Evolutionary conservation across 768 basidiomycete genomes (phyloP).

Genomic region (Suillus weaverae): DNA sequence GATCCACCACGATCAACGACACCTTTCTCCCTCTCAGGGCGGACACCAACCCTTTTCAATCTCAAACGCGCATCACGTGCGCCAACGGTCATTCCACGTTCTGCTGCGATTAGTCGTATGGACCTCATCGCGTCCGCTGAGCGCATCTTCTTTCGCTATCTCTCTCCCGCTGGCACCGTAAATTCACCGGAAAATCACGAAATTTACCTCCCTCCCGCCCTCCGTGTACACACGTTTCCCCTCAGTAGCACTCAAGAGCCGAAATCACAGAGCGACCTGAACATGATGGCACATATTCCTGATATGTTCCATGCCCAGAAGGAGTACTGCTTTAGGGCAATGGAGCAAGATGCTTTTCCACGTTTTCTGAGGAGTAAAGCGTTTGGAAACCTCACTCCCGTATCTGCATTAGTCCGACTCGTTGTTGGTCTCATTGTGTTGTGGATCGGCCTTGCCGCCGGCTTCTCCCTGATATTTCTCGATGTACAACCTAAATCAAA

Average conservation of each 20-base stretch:
- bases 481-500: constrained; percentile 91
- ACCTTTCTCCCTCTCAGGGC: constrained; percentile 74
- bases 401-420: constrained; percentile 84
- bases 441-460: constrained; percentile 93
- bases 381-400: constrained; percentile 95
- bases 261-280: constrained; percentile 61
- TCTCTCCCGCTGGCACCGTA: constrained; percentile 75
- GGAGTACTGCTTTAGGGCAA: constrained; percentile 93
- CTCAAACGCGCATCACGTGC: constrained; percentile 80
- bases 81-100: constrained; percentile 92
- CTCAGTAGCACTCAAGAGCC: constrained; percentile 75
- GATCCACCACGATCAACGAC: constrained; percentile 68
- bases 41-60: constrained; percentile 76
- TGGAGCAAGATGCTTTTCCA: constrained; percentile 94
- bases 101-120: constrained; percentile 83
- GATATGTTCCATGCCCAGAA: constrained; percentile 98
- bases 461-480: constrained; percentile 90
- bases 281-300: constrained; percentile 84
- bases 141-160: constrained; percentile 93
- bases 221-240: constrained; percentile 91
- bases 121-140: constrained; percentile 94
- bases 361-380: constrained; percentile 95
- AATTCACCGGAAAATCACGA: constrained; percentile 91
- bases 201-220: constrained; percentile 92
- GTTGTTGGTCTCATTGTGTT: constrained; percentile 81